These are phyloP conservation scores for Cryphonectria carpinicola DNA, from an alignment of 2,329 filamentous ascomycete species.

Conservation along the genomic window DNA sequence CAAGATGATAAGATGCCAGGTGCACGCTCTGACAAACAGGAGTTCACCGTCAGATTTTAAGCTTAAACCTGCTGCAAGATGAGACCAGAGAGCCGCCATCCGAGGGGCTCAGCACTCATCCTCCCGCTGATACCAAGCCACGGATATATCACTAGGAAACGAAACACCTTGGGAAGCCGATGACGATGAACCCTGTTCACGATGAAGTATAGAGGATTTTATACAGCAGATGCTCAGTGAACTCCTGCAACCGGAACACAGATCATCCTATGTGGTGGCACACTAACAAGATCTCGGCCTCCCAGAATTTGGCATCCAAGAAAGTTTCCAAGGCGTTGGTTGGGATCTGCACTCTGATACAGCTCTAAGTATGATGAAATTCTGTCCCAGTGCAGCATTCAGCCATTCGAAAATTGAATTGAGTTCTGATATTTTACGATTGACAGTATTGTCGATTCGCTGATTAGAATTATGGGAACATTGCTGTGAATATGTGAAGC, in stretches of 20 bases:
- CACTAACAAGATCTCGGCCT: not conserved
- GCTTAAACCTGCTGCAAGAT: not conserved
- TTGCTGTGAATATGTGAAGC: too few species aligned
- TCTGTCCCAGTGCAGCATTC: not conserved
- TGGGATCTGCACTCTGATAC: constrained; percentile 6
- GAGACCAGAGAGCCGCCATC: not conserved
- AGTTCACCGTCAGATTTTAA: not conserved
- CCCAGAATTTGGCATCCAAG: not conserved
- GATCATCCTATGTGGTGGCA: not conserved
- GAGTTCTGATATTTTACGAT: not conserved
- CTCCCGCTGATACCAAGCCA: not conserved
- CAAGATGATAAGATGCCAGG: not conserved
- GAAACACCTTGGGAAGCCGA: not conserved
- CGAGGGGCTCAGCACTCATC: not conserved
- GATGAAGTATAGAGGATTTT: not conserved
- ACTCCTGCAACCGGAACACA: constrained; percentile 1
- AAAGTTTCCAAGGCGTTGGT: not conserved
- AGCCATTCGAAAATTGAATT: not conserved
- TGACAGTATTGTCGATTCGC: not conserved
- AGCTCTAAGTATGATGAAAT: not conserved
- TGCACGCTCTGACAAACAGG: not conserved
- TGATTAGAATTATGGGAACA: too few species aligned
- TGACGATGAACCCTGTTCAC: not conserved
- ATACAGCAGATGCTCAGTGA: not conserved
- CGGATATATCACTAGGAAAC: not conserved